Percentiles rank a stretch among this genome's conserved stretches.
Conservation (phyloP, 495 filamentous ascomycete genomes). For the Aspergillus baeticus region DNA sequence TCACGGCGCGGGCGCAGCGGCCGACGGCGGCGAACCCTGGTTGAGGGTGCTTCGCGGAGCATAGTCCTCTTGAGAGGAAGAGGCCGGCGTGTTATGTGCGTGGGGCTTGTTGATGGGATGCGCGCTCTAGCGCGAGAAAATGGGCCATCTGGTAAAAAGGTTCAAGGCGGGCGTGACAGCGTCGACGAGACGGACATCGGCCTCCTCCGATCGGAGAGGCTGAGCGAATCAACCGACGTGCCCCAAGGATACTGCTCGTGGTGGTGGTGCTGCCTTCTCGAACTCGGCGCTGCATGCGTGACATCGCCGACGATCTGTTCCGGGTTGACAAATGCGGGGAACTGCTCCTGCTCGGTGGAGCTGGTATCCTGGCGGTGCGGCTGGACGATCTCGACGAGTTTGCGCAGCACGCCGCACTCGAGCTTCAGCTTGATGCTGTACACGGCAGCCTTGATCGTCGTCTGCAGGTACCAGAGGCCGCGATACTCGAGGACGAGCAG, state of each 20-base stretch:
- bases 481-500: constrained; percentile 55
- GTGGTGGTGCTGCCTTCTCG: too few species aligned
- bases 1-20: too few species aligned
- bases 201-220: constrained; percentile 25
- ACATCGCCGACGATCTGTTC: constrained; percentile 36
- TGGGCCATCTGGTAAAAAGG: too few species aligned
- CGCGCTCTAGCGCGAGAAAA: too few species aligned
- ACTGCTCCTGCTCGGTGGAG: constrained; percentile 36
- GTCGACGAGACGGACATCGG: constrained; percentile 21
- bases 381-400: constrained; percentile 39
- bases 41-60: too few species aligned
- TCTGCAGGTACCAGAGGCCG: constrained; percentile 52
- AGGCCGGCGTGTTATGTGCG: too few species aligned
- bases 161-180: constrained; percentile 15
- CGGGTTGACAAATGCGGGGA: constrained; percentile 40
- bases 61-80: too few species aligned
- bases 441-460: constrained; percentile 54
- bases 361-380: constrained; percentile 29
- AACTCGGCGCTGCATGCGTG: constrained; percentile 33
- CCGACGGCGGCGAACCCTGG: too few species aligned
- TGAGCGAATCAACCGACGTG: constrained; percentile 37
- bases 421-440: constrained; percentile 66
- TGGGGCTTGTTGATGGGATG: too few species aligned
- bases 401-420: constrained; percentile 56
- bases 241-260: constrained; percentile 23